Base-by-base conservation (phyloP, 768 basidiomycete genomes). In the Phylloporus sp. region DNA sequence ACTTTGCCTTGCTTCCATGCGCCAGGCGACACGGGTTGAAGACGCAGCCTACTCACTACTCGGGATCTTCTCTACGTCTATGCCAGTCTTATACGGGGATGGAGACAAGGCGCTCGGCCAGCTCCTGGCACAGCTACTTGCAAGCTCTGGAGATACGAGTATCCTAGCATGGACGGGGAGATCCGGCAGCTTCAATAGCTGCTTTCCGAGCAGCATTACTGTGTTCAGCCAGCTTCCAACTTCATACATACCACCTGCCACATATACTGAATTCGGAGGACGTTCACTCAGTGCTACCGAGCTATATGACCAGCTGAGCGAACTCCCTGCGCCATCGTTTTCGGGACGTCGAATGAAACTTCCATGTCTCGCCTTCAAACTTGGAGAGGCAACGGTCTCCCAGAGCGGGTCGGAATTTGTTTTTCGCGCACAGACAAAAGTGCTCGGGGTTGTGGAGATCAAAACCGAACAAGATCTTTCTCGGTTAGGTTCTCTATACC, bases 121-220 rank as follows among this genome's bases (percentile, higher is more conserved):
- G 13, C 42, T 53, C 1, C 18, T 54, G 31, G 48, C 35, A 15
- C 38, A 50, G 49, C 12, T 54, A 1, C 42, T 54, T 15, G 8
- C 44, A 2, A 44, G 31, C 43, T 50, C 49, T 0, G 46, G 50
- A 20, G 54, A 55, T 22, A 27, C 45, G 18, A 43, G 34, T 16
- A 38, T 55, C 35, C 46, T 55, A 5, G 54, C 50, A 12, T 54
- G 53, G 53, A 51, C 38, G 2, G 53, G 53, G n/a, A 29, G 9
- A 29, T 23, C 34, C 4, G 45, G 54, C 27, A 46, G 13, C n/a
- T 52, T 47, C 23, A 55, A 52, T 12, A 55, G 51, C 28, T 55
- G 46, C 8, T 36, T 53, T 20, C 51, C 54, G 1, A 13, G 2
- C 6, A 12, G 9, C 12, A 47, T 55, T 9, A 6, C 23, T 2